Conservation (phyloP, 345 rosid species). For the Rhodomyrtus tomentosa region DNA sequence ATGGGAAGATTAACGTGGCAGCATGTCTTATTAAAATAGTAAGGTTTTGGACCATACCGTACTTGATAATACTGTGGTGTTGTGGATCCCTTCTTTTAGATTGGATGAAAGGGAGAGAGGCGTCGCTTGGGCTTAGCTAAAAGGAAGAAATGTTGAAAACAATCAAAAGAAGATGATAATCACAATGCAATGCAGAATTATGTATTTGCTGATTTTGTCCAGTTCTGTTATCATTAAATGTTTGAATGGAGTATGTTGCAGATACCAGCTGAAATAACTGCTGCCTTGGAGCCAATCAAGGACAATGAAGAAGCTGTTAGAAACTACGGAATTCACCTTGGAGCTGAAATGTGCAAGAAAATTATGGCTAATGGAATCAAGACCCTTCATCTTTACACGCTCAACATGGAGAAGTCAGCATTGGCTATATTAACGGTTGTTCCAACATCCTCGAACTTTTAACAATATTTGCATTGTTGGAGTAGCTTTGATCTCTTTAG, state of each 20-base stretch:
- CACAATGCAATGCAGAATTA: not conserved
- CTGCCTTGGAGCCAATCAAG: constrained; percentile 91
- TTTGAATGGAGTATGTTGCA: constrained; percentile 11
- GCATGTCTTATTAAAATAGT: not conserved
- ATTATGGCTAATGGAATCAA: constrained; percentile 83
- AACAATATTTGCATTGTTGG: not conserved
- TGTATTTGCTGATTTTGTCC: not conserved
- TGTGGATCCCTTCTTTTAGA: not conserved
- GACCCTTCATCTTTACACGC: constrained; percentile 79
- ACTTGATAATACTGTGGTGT: not conserved
- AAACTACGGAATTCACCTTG: constrained; percentile 88
- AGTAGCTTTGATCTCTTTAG: not conserved
- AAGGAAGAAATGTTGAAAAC: not conserved
- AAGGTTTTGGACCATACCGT: not conserved
- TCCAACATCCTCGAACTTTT: not conserved
- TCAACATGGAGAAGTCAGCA: constrained; percentile 95
- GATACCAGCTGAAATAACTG: constrained; percentile 77
- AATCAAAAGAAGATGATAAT: not conserved
- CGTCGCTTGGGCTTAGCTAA: not conserved
- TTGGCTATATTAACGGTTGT: constrained; percentile 71
- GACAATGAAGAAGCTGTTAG: constrained; percentile 97
- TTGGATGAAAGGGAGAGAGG: not conserved
- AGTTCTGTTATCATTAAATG: not conserved
- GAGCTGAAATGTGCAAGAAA: constrained; percentile 96
- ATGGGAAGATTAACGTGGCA: not conserved